These are phyloP conservation scores for Skeletonema costatum DNA, from an alignment of 108 stramenopile species.

Conservation along the genomic window DNA sequence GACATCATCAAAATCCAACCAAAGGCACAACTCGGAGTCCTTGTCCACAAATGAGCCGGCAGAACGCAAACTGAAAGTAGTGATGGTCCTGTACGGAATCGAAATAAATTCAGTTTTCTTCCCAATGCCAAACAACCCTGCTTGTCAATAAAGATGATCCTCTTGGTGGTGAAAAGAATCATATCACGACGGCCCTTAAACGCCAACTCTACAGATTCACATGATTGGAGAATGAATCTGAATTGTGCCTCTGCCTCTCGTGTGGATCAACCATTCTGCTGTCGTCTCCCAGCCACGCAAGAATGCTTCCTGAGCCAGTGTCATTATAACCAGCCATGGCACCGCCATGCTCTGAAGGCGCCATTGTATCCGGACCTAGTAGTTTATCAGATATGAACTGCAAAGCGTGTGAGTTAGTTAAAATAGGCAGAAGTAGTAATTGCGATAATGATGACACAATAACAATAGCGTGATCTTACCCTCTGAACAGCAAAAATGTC, in stretches of 20 bases:
- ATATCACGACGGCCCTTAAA: conserved; percentile 64
- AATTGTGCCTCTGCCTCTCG: conserved; percentile 48
- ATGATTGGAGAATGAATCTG: conserved; percentile 48
- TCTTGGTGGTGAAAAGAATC: conserved; percentile 58
- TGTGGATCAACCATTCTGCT: conserved; percentile 61
- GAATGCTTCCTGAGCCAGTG: conserved; percentile 33
- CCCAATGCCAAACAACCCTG: conserved; percentile 57
- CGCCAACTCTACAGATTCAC: conserved; percentile 67
- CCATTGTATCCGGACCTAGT: conserved; percentile 51
- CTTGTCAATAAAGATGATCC: conserved; percentile 60
- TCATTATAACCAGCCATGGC: conserved; percentile 21
- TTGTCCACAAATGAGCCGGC: conserved; percentile 63
- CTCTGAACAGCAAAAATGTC: conserved; percentile 64
- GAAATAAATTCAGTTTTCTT: conserved; percentile 61
- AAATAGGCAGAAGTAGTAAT: too few relatives aligned
- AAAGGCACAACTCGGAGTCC: conserved; percentile 59
- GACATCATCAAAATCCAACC: conserved; percentile 63
- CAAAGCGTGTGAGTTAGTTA: neutral
- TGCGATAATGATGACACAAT: too few relatives aligned
- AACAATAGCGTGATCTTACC: too few relatives aligned
- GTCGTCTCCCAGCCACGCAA: conserved; percentile 61
- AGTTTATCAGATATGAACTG: conserved; percentile 59
- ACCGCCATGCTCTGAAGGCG: conserved; percentile 23
- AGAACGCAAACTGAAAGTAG: conserved; percentile 50
- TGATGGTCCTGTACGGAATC: conserved; percentile 53